A percentile compares a stretch with the other conserved stretches of the same genome.
These are phyloP conservation scores for Acacia concinna DNA, from an alignment of 331 rosid species.

Conservation along the genomic window DNA sequence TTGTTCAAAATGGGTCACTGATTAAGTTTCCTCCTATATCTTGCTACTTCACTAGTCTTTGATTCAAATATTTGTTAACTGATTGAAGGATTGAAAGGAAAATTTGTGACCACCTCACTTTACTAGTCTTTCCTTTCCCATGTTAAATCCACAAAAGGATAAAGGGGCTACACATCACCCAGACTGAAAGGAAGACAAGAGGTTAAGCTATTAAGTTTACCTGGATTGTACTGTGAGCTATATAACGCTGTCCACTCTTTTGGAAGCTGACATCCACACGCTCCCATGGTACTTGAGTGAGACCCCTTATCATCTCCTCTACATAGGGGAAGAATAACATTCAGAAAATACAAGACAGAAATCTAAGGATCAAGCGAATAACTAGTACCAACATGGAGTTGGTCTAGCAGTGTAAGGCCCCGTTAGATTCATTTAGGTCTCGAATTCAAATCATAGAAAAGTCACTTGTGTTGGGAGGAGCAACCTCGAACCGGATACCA, in stretches of 20 bases:
- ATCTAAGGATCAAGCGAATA: constrained; percentile 26
- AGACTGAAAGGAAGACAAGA: background rate
- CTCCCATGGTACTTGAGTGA: constrained; percentile 84
- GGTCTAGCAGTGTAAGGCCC: too few relatives aligned
- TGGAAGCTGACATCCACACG: constrained; percentile 93
- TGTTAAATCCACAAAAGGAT: background rate
- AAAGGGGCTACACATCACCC: background rate
- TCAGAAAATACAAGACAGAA: constrained; percentile 22
- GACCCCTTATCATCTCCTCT: constrained; percentile 95
- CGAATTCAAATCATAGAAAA: too few relatives aligned
- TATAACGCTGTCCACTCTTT: constrained; percentile 68
- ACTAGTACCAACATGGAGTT: too few relatives aligned
- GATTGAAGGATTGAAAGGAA: background rate
- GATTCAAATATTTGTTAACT: background rate
- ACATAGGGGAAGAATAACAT: constrained; percentile 27
- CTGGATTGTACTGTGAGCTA: constrained; percentile 98
- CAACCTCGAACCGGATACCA: too few relatives aligned
- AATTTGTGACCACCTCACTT: background rate
- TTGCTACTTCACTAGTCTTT: background rate
- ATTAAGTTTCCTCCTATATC: background rate
- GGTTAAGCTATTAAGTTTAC: constrained; percentile 40
- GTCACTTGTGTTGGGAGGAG: too few relatives aligned
- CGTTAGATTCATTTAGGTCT: too few relatives aligned
- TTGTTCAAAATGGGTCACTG: background rate
- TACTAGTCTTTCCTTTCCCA: background rate